phyloP scores from a whole-genome alignment of 2,329 filamentous ascomycete species.

The Phyllosticta citriasiana region DNA sequence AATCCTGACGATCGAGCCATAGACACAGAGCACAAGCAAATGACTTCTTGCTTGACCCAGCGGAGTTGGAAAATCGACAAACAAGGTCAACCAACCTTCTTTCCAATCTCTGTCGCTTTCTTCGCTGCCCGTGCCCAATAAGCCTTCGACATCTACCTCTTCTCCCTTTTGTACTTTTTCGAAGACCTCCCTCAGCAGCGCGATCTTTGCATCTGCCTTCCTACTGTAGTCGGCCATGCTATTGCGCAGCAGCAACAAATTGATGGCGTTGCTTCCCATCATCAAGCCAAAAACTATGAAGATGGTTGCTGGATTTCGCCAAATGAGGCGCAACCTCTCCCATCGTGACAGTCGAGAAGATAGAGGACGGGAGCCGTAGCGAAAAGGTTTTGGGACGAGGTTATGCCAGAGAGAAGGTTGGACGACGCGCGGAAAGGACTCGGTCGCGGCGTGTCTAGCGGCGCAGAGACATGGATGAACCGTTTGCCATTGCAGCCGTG shows the following conservation, averaged over 20 bases:
- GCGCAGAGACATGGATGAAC: not conserved
- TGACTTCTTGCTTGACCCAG: too few relatives aligned
- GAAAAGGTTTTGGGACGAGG: constrained; percentile 26
- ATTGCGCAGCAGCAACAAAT: constrained; percentile 73
- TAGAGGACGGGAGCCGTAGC: not conserved
- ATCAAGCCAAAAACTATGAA: constrained; percentile 62
- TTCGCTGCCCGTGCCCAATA: constrained; percentile 67
- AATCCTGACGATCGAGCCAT: not conserved
- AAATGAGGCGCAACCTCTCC: not conserved
- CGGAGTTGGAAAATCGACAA: not conserved
- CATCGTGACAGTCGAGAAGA: not conserved
- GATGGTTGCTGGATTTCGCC: constrained; percentile 46
- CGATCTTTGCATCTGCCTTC: constrained; percentile 69
- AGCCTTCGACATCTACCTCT: constrained; percentile 73
- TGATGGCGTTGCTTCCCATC: constrained; percentile 92
- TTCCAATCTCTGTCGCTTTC: constrained; percentile 79
- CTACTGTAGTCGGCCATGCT: constrained; percentile 64
- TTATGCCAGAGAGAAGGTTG: constrained; percentile 28
- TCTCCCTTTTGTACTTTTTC: constrained; percentile 61
- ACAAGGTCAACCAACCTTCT: constrained; percentile 48
- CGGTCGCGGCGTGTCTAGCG: not conserved
- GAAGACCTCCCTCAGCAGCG: constrained; percentile 63
- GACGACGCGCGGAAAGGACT: constrained; percentile 25
- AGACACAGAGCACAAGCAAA: too few relatives aligned
- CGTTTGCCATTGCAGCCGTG: constrained; percentile 2